Evolutionary conservation across 345 rosid genomes (phyloP), one percentile per base, ranked within the genome.

Genomic region (Populus simonii): DNA sequence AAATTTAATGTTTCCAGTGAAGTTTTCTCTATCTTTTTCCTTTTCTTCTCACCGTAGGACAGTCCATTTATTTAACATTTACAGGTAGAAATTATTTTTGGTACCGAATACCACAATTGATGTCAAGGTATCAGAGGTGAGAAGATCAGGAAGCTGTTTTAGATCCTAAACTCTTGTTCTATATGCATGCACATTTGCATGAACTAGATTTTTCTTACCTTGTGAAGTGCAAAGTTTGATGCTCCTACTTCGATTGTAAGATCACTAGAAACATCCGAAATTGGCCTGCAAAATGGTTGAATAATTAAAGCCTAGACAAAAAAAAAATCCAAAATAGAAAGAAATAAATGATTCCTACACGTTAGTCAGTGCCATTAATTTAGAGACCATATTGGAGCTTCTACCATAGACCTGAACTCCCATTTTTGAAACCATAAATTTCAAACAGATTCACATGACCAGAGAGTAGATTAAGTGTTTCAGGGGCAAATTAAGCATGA

Each of bases 181-280:
- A 20, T 12, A 61, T 23, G 22, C 74, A 70, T 45, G 70, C 57
- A 25, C n/a, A 10, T 22, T 27, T 59, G 29, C 43, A 29, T 2
- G 66, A 35, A 73, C 23, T 18, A 70, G 69, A 41, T 74, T 77
- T 47, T 31, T 7, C 74, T 70, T 89, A 92, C 99, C 95, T 93
- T 93, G 74, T 96, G 99, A 82, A 96, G 96, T 41, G 94, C 85
- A 84, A 96, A 93, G 86, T 79, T 93, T 1, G 98, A 91, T 33
- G 88, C 84, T 86, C 98, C 98, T 27, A 96, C 91, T 79, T 93
- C 96, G 27, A 96, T 79, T 1, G 88, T 90, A 31, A 96, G 94
- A 84, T 96, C 99, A 78, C 99, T 96, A 20, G 96, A 93, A 74
- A 96, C 98, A 63, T 96, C 98, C 3, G 98, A 92, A 76, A 93